Evolutionary conservation across 2,329 filamentous ascomycete species (phyloP).

Genomic region (Pleomassaria siparia): DNA sequence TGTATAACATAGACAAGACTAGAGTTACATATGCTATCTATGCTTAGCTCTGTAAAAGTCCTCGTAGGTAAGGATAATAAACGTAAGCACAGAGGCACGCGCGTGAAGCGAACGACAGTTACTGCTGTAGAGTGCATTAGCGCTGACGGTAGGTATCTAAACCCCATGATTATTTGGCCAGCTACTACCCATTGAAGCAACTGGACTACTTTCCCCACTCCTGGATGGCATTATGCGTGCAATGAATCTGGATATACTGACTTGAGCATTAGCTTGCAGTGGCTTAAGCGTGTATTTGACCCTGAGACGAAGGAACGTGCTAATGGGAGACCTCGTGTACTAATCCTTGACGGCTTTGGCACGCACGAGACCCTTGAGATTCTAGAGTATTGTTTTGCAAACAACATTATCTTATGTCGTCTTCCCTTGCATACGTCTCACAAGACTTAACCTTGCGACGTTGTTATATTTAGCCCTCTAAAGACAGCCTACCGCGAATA

Average conservation of each 20-base stretch:
- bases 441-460: conserved; percentile 1
- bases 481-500: conserved; percentile 4
- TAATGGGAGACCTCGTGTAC: background rate
- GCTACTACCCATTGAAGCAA: background rate
- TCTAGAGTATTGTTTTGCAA: conserved; percentile 28
- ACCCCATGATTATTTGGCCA: conserved; percentile 1
- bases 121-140: conserved; percentile 1
- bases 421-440: conserved; percentile 22
- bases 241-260: conserved; percentile 1
- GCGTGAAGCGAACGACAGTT: conserved; percentile 1
- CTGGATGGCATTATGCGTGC: conserved; percentile 2
- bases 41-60: conserved; percentile 1
- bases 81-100: background rate
- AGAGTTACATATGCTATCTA: background rate
- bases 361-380: conserved; percentile 12
- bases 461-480: background rate
- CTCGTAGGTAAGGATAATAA: conserved; percentile 2
- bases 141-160: conserved; percentile 2
- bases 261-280: conserved; percentile 1
- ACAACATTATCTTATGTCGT: conserved; percentile 33
- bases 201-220: conserved; percentile 3
- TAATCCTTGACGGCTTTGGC: conserved; percentile 2
- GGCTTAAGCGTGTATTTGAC: conserved; percentile 1
- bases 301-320: background rate
- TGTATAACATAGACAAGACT: conserved; percentile 3